These are phyloP conservation scores for Botryobasidium botryosum DNA, from an alignment of 768 basidiomycete species.

Conservation along the genomic window DNA sequence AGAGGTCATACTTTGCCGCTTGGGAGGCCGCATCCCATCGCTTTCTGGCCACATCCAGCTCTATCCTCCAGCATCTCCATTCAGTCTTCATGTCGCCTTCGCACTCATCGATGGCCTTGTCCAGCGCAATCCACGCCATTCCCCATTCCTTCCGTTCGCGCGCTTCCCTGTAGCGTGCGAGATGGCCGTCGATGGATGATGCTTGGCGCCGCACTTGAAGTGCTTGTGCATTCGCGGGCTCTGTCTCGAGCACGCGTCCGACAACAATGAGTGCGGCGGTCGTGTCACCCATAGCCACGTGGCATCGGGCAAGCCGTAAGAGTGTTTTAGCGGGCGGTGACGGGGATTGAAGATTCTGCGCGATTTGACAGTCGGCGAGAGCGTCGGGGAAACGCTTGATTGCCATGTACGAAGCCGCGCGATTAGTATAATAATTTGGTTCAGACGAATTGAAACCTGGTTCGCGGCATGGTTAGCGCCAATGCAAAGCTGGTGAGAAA, in stretches of 20 bases:
- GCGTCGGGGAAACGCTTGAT: conserved; percentile 61
- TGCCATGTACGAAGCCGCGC: conserved; percentile 74
- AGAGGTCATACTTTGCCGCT: conserved; percentile 51
- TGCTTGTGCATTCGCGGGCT: conserved; percentile 43
- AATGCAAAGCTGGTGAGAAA: not conserved
- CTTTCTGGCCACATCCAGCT: conserved; percentile 54
- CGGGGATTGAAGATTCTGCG: conserved; percentile 42
- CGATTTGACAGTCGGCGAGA: conserved; percentile 62
- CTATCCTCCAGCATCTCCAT: conserved; percentile 67
- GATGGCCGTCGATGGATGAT: conserved; percentile 41
- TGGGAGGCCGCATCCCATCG: conserved; percentile 57
- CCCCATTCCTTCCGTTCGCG: conserved; percentile 50
- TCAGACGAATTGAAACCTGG: conserved; percentile 45
- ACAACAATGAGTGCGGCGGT: conserved; percentile 51
- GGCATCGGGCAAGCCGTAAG: conserved; percentile 67
- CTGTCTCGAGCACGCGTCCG: conserved; percentile 39
- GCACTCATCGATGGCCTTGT: conserved; percentile 40
- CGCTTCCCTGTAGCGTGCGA: conserved; percentile 45
- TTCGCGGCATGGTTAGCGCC: not conserved
- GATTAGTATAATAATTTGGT: conserved; percentile 67
- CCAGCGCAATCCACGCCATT: conserved; percentile 61
- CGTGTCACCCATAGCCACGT: conserved; percentile 58
- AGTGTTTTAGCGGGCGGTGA: conserved; percentile 60
- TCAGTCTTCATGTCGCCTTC: conserved; percentile 64
- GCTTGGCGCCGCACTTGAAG: conserved; percentile 45